These are phyloP conservation scores for Aspergillus puulaauensis DNA, from an alignment of 2,329 filamentous ascomycete species.

Conservation along the genomic window DNA sequence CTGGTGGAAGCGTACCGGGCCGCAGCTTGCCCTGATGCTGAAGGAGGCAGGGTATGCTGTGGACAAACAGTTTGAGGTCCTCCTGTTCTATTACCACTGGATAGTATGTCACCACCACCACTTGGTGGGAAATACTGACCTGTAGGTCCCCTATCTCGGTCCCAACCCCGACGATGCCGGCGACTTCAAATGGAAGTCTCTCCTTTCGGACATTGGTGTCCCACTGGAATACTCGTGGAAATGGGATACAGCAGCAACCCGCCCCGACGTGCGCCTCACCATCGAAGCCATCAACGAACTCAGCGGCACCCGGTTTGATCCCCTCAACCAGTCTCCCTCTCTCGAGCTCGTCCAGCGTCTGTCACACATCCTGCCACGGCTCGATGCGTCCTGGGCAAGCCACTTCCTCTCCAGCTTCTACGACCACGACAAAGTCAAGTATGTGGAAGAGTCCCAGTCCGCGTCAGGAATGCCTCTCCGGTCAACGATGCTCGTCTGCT, in stretches of 20 bases:
- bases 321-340: background rate
- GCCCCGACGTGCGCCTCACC: constrained; percentile 20
- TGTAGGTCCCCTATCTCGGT: background rate
- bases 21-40: constrained; percentile 14
- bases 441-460: background rate
- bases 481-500: background rate
- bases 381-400: background rate
- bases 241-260: constrained; percentile 13
- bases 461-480: background rate
- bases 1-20: constrained; percentile 19
- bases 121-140: background rate
- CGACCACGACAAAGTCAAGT: background rate
- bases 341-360: background rate
- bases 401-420: constrained; percentile 6
- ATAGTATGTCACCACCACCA: constrained; percentile 1
- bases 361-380: background rate
- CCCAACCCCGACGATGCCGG: background rate
- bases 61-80: constrained; percentile 16
- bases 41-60: constrained; percentile 14
- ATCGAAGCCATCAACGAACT: constrained; percentile 2
- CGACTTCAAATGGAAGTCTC: background rate
- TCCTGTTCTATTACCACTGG: constrained; percentile 20
- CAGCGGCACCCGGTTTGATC: constrained; percentile 1
- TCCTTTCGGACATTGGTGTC: constrained; percentile 10
- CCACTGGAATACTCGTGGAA: constrained; percentile 22